These are phyloP conservation scores for Cercospora brassicicola DNA, from an alignment of 2,329 filamentous ascomycete genomes.

Conservation along the genomic window DNA sequence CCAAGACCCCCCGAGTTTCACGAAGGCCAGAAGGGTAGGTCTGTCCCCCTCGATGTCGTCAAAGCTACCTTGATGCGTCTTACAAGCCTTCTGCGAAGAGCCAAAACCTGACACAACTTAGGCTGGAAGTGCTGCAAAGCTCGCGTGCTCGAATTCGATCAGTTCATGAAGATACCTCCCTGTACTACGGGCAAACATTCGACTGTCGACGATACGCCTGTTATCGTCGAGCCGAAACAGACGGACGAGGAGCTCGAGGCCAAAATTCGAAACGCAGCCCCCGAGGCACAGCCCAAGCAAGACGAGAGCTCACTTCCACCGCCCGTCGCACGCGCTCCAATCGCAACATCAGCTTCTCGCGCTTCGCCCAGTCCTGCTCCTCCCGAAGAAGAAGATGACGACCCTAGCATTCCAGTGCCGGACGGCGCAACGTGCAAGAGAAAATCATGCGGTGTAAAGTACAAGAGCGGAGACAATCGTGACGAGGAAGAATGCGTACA, in stretches of 20 bases:
- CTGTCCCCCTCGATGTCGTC: slow-evolving; percentile 16
- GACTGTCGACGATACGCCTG: slow-evolving; percentile 72
- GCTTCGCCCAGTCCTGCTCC: slow-evolving; percentile 56
- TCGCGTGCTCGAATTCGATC: slow-evolving; percentile 93
- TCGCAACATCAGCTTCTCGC: slow-evolving; percentile 34
- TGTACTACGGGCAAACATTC: slow-evolving; percentile 93
- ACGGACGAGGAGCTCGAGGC: slow-evolving; percentile 36
- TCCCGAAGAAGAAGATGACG: slow-evolving; percentile 80
- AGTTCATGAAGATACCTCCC: slow-evolving; percentile 88
- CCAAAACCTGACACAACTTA: slow-evolving; percentile 41
- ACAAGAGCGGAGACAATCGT: slow-evolving; percentile 60
- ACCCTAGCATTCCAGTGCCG: slow-evolving; percentile 70
- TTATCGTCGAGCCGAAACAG: slow-evolving; percentile 26
- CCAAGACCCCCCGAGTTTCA: slow-evolving; percentile 73
- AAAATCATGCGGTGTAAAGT: slow-evolving; percentile 68
- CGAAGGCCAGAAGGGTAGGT: slow-evolving; percentile 93
- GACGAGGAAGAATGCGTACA: slow-evolving; percentile 78
- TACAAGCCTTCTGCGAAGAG: background rate
- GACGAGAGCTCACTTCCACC: slow-evolving; percentile 29
- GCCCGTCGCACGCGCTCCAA: slow-evolving; percentile 32
- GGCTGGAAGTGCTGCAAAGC: slow-evolving; percentile 99
- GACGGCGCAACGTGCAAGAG: slow-evolving; percentile 75
- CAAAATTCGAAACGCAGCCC: slow-evolving; percentile 31
- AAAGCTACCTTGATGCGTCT: background rate
- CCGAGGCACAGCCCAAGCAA: slow-evolving; percentile 29